phyloP scores from a whole-genome alignment of 2,329 filamentous ascomycete species.

The Zasmidium angulare region DNA sequence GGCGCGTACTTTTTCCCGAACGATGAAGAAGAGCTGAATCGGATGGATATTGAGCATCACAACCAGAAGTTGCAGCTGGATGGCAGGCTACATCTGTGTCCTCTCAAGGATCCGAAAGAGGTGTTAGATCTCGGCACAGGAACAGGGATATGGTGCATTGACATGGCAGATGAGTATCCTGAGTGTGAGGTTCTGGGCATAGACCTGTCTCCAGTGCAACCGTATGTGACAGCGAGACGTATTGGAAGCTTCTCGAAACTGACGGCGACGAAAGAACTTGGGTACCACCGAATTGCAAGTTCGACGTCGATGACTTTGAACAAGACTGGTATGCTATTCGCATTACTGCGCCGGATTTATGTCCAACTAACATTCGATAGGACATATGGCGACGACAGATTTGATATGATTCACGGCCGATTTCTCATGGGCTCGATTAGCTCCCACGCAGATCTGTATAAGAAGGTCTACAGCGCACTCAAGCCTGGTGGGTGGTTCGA shows the following conservation, averaged over 20 bases:
- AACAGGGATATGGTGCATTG: slow-evolving; percentile 47
- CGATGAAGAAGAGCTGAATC: slow-evolving; percentile 33
- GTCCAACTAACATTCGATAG: slow-evolving; percentile 25
- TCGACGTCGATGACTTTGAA: slow-evolving; percentile 36
- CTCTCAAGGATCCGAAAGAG: slow-evolving; percentile 39
- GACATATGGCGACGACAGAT: slow-evolving; percentile 38
- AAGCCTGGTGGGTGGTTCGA: slow-evolving; percentile 47
- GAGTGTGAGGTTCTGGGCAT: slow-evolving; percentile 36
- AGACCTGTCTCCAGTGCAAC: slow-evolving; percentile 39
- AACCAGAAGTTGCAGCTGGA: slow-evolving; percentile 33
- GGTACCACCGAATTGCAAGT: slow-evolving; percentile 31
- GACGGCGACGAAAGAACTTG: too few relatives aligned
- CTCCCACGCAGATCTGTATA: slow-evolving; percentile 22
- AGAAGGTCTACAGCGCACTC: slow-evolving; percentile 33
- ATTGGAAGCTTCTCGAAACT: too few relatives aligned
- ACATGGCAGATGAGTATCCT: slow-evolving; percentile 35
- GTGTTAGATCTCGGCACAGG: slow-evolving; percentile 53
- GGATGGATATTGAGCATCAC: slow-evolving; percentile 34
- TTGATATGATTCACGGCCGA: slow-evolving; percentile 46
- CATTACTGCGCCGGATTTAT: background rate
- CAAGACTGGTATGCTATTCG: slow-evolving; percentile 29
- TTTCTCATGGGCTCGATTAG: slow-evolving; percentile 30
- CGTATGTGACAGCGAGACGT: background rate
- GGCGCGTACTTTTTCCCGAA: slow-evolving; percentile 36
- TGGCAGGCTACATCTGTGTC: slow-evolving; percentile 42